Evolutionary conservation across 345 rosid species (phyloP), one percentile per base, ranked within the genome.

Genomic region (Moricandia arvensis): DNA sequence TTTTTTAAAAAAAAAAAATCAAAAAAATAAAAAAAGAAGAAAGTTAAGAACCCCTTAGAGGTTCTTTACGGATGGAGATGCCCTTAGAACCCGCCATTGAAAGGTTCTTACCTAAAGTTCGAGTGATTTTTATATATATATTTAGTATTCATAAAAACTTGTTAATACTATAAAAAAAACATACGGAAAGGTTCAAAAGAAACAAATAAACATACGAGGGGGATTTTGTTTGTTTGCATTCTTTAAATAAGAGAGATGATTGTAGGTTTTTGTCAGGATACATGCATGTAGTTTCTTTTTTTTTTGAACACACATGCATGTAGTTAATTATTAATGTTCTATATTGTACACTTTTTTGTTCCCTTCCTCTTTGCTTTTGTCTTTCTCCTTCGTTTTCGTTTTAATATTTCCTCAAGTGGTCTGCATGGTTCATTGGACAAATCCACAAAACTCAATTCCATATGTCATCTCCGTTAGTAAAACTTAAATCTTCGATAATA

Each of bases 351-450:
- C 51, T 24, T 71, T 21, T 34, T 62, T 49, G 59, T 63, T 76
- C 27, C 55, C 27, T 61, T 57, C 30, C 24, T 3, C 30, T 37
- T 54, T 16, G 0, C 35, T 62, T 62, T 69, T 59, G 72, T 65
- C 76, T 8, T 65, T 65, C 18, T n/a, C 75, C 3, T 15, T 3
- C 0, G 7, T 29, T n/a, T 43, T 6, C 13, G 18, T 61, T 9
- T 41, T 6, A 64, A 30, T 41, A 64, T 64, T 17, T 31, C 34
- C 16, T 16, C 3, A 77, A 71, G 63, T 77, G 72, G 17, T 16
- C 55, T 59, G 62, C 37, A 71, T 21, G 65, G 72, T 77, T 65
- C 76, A 49, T 17, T 63, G 80, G 76, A 71, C 63, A 77, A 45
- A 33, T 58, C 80, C 55, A 70, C 3, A 47, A 65, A 77, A 65